Conservation (phyloP, 202 grass and related monocot species). For the Bolboschoenoplectus hybrid region DNA sequence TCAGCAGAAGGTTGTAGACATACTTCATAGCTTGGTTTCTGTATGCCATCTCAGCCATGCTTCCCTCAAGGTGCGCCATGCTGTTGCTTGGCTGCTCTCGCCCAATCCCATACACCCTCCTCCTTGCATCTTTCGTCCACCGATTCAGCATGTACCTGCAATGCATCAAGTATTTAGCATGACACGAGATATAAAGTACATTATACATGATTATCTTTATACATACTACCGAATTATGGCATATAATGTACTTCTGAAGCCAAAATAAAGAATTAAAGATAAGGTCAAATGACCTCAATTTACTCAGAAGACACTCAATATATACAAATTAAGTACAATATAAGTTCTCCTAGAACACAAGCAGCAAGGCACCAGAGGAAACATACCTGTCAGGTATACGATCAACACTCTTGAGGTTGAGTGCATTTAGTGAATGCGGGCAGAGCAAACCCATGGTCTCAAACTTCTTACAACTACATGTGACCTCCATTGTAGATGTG, state of each 20-base stretch:
- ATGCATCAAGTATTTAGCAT: conserved; percentile 16
- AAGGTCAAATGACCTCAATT: neutral
- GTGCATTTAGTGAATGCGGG: conserved; percentile 71
- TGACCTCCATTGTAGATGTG: conserved; percentile 63
- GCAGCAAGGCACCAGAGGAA: neutral
- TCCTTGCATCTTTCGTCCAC: conserved; percentile 77
- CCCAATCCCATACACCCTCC: conserved; percentile 55
- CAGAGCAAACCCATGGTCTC: conserved; percentile 80
- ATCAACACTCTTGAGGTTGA: conserved; percentile 69
- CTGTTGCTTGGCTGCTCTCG: conserved; percentile 35
- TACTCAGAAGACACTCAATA: neutral
- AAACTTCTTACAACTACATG: conserved; percentile 79
- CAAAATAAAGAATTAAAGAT: neutral
- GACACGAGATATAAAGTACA: conserved; percentile 7
- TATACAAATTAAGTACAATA: conserved; percentile 12
- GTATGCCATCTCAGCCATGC: conserved; percentile 50
- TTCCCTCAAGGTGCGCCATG: conserved; percentile 52
- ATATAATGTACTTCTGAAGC: neutral
- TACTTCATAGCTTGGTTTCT: conserved; percentile 66
- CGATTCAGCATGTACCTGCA: conserved; percentile 67
- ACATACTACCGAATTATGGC: neutral
- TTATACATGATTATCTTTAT: conserved; percentile 1
- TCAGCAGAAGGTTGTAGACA: conserved; percentile 67
- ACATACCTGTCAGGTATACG: conserved; percentile 78
- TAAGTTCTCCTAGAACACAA: neutral